Base-by-base conservation (phyloP, 2,329 filamentous ascomycete species). In the Fusarium siculi region DNA sequence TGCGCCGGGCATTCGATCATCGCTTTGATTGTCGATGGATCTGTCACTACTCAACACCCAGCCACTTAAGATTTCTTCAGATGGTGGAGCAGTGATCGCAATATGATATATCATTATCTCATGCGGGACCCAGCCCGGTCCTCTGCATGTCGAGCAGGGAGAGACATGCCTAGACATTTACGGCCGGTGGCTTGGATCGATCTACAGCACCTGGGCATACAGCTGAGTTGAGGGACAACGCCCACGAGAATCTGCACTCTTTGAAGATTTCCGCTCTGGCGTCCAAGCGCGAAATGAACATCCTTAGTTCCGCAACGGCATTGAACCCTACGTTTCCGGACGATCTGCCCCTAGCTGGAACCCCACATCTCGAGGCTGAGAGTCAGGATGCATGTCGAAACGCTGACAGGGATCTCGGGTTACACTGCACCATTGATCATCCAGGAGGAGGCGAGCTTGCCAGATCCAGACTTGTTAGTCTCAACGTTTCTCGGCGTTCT, bases 61-160 rank as follows among this genome's bases (percentile, higher is more conserved):
- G 50, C 34, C 25, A 53, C 52, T 34, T 30, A 23, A 57, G 37
- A 66, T 62, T 44, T 43, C 54, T 53, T 50, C 59, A 57, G 34
- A 58, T 58, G 54, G 64, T 70, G 65, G 74, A 68, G 68, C 52
- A 63, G 49, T 77, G 66, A 74, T 77, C 71, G 68, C 44, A 74
- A 77, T 70, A 44, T 77, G 77, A 78, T 72, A 49, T 63, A 70
- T 78, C 77, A 78, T 23, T 47, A 67, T 67, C 66, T 63, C 66
- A 66, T 58, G 63, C 72, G 60, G 63, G 62, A 77, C 74, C 34
- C 65, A 67, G 67, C 64, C 61, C 61, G 61, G 73, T 64, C 60
- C 47, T 66, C 28, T 74, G 74, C 74, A 77, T 67, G 71, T 60
- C 28, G 63, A 62, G 68, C 39, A 67, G 37, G 58, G 59, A 59